Conservation (phyloP, 805 yeast genomes). For the Pichia cabralensis region DNA sequence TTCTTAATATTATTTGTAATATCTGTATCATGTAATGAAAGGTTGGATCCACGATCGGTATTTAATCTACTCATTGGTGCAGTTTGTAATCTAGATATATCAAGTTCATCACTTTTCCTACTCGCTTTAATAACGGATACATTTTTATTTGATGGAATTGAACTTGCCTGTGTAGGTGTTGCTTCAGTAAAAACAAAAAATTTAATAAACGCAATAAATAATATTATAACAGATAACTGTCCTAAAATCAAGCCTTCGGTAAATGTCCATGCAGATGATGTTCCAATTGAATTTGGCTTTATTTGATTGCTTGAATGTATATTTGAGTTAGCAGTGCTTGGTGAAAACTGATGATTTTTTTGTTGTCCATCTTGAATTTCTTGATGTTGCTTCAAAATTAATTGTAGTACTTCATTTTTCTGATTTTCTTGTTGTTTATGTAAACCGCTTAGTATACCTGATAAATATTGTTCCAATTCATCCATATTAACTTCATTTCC, state of each 20-base stretch:
- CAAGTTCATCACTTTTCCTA: constrained; percentile 3
- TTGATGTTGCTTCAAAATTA: constrained; percentile 8
- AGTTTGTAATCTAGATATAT: background rate
- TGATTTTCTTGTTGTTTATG: constrained; percentile 15
- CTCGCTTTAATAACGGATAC: constrained; percentile 12
- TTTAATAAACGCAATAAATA: constrained; percentile 55
- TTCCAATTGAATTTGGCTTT: constrained; percentile 3
- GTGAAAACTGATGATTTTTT: too few species aligned
- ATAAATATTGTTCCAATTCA: constrained; percentile 6
- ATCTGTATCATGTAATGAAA: too few species aligned
- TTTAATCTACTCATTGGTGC: constrained; percentile 1
- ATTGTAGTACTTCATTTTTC: constrained; percentile 6
- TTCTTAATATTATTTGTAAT: background rate
- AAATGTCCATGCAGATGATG: constrained; percentile 44
- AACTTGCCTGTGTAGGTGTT: constrained; percentile 26
- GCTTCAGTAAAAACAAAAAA: constrained; percentile 71
- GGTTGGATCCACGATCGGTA: too few species aligned
- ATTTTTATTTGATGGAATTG: constrained; percentile 25
- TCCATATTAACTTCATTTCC: background rate
- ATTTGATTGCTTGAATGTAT: too few species aligned
- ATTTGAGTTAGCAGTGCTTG: too few species aligned
- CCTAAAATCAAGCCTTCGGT: constrained; percentile 70
- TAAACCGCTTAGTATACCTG: constrained; percentile 6
- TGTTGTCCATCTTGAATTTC: background rate
- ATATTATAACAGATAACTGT: constrained; percentile 58